Evolutionary conservation across 2,329 filamentous ascomycete genomes (phyloP).

Genomic region (Chaetomium sp.): DNA sequence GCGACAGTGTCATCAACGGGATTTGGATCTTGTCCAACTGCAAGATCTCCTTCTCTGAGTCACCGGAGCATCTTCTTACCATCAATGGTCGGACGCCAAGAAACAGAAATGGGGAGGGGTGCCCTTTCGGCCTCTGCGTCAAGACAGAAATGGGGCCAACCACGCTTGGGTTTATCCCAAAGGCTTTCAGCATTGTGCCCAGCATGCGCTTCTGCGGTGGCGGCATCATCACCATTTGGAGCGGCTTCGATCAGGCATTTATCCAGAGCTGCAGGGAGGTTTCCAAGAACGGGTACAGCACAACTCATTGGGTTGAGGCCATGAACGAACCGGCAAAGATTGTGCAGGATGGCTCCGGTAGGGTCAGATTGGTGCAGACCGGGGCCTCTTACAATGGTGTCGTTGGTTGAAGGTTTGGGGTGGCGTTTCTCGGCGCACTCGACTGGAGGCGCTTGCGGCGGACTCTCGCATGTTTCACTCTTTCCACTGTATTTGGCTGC

Average conservation of each 20-base stretch:
- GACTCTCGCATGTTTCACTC: not conserved
- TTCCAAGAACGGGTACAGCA: slow-evolving; percentile 2
- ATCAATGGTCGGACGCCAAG: not conserved
- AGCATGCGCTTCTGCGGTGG: not conserved
- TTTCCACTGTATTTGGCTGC: too few relatives aligned
- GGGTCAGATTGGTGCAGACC: not conserved
- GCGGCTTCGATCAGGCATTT: slow-evolving; percentile 2
- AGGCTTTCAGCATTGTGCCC: not conserved
- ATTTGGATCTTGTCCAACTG: not conserved
- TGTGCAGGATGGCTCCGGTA: not conserved
- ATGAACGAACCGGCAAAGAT: not conserved
- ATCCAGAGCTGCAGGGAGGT: not conserved
- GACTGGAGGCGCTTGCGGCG: not conserved
- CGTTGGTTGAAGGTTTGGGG: not conserved
- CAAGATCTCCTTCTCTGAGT: slow-evolving; percentile 2
- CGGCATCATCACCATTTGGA: not conserved
- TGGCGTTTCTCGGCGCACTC: not conserved
- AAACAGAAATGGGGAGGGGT: not conserved
- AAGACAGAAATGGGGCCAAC: not conserved
- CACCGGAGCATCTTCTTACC: not conserved
- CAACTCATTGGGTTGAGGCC: slow-evolving; percentile 1
- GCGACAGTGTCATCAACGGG: not conserved
- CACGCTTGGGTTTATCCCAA: not conserved
- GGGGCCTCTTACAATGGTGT: not conserved
- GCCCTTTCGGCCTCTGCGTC: not conserved